These are phyloP conservation scores for Coemansia sp. DNA, from an alignment of 192 early-diverging fungal species.

Conservation along the genomic window DNA sequence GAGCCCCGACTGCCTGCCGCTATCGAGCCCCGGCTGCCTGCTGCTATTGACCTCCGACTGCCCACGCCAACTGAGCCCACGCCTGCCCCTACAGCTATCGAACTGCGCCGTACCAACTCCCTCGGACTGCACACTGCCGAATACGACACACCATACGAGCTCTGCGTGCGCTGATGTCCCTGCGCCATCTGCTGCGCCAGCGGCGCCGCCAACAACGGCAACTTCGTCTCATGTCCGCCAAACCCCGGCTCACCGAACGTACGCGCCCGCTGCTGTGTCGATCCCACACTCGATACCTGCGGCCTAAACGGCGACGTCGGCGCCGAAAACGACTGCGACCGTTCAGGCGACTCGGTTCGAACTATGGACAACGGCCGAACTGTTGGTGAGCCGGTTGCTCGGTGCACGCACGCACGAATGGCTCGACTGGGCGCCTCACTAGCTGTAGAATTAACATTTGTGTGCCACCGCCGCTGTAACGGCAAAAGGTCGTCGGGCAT, in stretches of 20 bases:
- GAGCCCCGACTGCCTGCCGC: too few species aligned
- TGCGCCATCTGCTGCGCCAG: background rate
- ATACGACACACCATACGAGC: background rate
- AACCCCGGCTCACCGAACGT: background rate
- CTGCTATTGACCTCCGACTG: too few species aligned
- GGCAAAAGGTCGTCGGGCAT: background rate
- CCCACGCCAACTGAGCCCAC: background rate
- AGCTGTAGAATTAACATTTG: background rate
- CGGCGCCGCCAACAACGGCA: conserved; percentile 10
- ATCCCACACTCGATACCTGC: background rate
- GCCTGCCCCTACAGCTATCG: conserved; percentile 16
- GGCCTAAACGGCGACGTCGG: conserved; percentile 38
- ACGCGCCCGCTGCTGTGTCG: background rate
- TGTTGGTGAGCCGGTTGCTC: background rate
- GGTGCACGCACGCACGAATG: background rate
- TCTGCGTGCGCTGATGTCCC: background rate
- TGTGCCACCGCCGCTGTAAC: background rate
- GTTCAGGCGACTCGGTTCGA: conserved; percentile 10
- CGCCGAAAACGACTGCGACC: conserved; percentile 30
- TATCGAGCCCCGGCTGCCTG: too few species aligned
- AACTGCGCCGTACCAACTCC: conserved; percentile 21
- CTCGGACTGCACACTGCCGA: conserved; percentile 7
- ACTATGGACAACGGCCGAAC: background rate
- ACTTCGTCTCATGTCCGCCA: conserved; percentile 9
- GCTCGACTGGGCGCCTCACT: background rate